Base-by-base conservation (phyloP, 2,329 filamentous ascomycete genomes). In the Aspergillus hiratsukae region DNA sequence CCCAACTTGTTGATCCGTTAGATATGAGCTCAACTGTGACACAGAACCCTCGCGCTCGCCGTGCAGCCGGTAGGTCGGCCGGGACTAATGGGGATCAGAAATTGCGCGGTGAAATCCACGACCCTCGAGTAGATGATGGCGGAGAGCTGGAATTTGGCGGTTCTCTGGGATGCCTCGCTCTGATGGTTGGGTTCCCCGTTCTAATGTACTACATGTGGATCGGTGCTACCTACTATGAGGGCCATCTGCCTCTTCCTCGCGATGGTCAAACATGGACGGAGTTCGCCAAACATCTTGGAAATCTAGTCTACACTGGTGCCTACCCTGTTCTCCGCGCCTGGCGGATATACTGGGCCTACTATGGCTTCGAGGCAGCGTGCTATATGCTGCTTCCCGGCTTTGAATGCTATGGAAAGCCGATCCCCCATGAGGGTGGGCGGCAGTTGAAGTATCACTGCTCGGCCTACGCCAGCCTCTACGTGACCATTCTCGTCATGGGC, bases 151-250 rank as follows among this genome's bases (percentile, higher is more conserved):
- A n/a, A n/a, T n/a, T n/a, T n/a, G n/a, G n/a, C n/a, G n/a, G n/a
- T n/a, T n/a, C n/a, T n/a, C n/a, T n/a, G n/a, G n/a, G n/a, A n/a
- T n/a, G n/a, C n/a, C n/a, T n/a, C n/a, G n/a, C n/a, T n/a, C 88
- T 97, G 81, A 97, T 97, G 90, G 80, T 90, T 60, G 85, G 88
- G 46, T 99, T 97, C 74, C 94, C 94, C 14, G 58, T 87, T 27
- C 81, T 97, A 64, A 97, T 97, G 93, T 97, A 90, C 83, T 97
- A 97, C 78, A 96, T 97, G 92, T 97, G 91, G 90, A 87, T 96
- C 71, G 94, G 94, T 41, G 89, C 93, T 11, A 92, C 87, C 31
- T 95, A 92, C 78, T 97, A 97, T 77, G 80, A 90, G 68, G 92
- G 93, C 60, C 85, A 88, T 59, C 79, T 94, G 27, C 94, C 94